phyloP scores from a whole-genome alignment of 345 rosid genomes.

The Dipteronia sinensis region DNA sequence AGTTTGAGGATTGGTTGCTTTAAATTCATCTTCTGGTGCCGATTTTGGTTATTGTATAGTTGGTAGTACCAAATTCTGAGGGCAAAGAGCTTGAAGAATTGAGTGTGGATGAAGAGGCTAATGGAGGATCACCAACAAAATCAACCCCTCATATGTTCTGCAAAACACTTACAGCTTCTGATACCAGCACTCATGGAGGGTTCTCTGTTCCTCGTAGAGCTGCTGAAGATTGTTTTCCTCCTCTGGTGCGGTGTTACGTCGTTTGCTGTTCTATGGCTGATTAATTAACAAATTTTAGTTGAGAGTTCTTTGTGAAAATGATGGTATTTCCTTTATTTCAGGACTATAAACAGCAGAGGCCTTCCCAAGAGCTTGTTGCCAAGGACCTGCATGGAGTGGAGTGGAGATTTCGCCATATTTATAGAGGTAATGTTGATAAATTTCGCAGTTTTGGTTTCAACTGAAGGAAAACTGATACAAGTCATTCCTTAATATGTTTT shows the following conservation, averaged over 20 bases:
- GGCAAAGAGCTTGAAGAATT: constrained; percentile 51
- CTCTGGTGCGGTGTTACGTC: constrained; percentile 47
- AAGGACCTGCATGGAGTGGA: constrained; percentile 88
- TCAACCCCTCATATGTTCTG: constrained; percentile 86
- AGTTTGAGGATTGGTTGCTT: constrained; percentile 15
- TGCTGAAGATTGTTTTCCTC: constrained; percentile 90
- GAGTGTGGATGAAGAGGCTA: constrained; percentile 55
- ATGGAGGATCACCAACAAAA: constrained; percentile 53
- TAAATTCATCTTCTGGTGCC: constrained; percentile 11
- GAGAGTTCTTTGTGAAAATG: constrained; percentile 9
- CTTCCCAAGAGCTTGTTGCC: constrained; percentile 88
- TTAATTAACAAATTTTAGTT: background rate
- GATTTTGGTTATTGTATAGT: constrained; percentile 41
- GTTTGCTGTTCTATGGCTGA: background rate
- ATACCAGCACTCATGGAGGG: constrained; percentile 95
- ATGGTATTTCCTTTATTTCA: constrained; percentile 26
- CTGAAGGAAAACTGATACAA: constrained; percentile 13
- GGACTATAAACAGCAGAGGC: constrained; percentile 90
- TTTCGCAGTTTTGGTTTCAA: constrained; percentile 14
- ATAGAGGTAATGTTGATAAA: constrained; percentile 56
- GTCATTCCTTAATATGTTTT: constrained; percentile 28
- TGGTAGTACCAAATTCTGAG: constrained; percentile 48
- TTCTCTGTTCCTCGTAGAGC: constrained; percentile 92
- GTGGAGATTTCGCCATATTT: constrained; percentile 90
- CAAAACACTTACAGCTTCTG: constrained; percentile 88